Evolutionary conservation across 495 filamentous ascomycete genomes (phyloP), one percentile per base, ranked within the genome.

Genomic region (Rhizodiscina lignyota): DNA sequence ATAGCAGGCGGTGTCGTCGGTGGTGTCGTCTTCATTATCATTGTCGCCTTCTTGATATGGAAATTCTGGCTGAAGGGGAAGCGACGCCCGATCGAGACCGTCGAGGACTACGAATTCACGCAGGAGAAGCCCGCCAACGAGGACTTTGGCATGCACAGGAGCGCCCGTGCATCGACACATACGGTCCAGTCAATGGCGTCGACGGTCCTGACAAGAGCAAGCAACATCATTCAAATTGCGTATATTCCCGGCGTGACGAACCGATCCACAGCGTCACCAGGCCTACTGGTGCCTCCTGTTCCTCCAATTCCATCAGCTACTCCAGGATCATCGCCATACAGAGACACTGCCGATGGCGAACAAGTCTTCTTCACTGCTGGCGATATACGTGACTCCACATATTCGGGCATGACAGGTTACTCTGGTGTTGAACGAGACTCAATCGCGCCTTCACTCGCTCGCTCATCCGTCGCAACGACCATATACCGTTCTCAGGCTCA

Each of bases 201-300:
- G 6, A 94, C 87, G 33, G 83, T 94, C 36, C 72, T 93, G 36
- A 96, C 89, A 4, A 77, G 89, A 31, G 89, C 89, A 30, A 94
- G 87, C 40, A 96, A 97, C 60, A 83, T 97, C 52, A 97, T 97
- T 41, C 89, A 96, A 59, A 97, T 97, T 54, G 89, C 91, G 30
- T 97, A 94, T 55, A 94, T 97, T 44, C 89, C 89, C 32, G 89
- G 89, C 30, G 86, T 96, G 51, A 96, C 85, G 37, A 94, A 94
- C 58, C 70, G 89, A 31, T 84, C 85, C 3, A 79, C 81, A 6
- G 70, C 79, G 20, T 84, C 81, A 1, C 83, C 84, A 5, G 77
- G 74, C 22, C 61, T 83, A n/a, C 67, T 92, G 22, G 76, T 91
- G 13, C 86, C 84, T 18, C 89, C 89, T 0, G 84, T 97, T 10